Base-by-base conservation (phyloP, 495 filamentous ascomycete genomes). In the Lasiosphaeriaceae sp. region DNA sequence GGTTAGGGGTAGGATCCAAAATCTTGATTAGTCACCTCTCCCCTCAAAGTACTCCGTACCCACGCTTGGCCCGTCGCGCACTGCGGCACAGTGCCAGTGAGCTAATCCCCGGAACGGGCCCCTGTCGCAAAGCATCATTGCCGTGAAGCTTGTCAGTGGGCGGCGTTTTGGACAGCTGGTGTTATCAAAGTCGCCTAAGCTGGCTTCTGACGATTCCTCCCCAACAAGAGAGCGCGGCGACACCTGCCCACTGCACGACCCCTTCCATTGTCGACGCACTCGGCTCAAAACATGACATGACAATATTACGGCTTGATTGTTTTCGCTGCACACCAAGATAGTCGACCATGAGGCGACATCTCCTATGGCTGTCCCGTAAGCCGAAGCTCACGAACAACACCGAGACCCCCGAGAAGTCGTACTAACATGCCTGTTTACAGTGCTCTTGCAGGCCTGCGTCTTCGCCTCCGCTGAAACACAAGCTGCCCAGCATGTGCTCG, bases 381-480 rank as follows among this genome's bases (percentile, higher is more conserved):
- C 66, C 24, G 43, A 44, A 14, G 9, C 22, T 16, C n/a, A 17
- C 39, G 12, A 29, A 34, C 22, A 19, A 16, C 45, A 16, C 50
- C 56, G 50, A 52, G 41, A 47, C 52, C 43, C 45, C 49, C 23
- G 16, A 34, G 39, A 52, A 11, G 17, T 58, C 58, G 57, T 47
- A 63, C 61, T 70, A 54, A 63, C 59, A 66, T 26, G 51, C 22
- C 50, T 48, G 9, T 12, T 41, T 29, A 26, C 57, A 79, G 77
- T 80, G 76, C 75, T 80, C 11, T 66, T 76, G 74, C 77, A 79
- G 75, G 66, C 68, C 54, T 54, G 66, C 52, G 65, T 66, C 20
- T 58, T 70, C 53, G 49, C 67, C 50, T 60, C 57, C 52, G 73
- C 74, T 26, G 65, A 68, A 12, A 63, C 70, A 12, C 65, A 63